phyloP scores from a whole-genome alignment of 768 basidiomycete species.

The Boletus coccyginus region DNA sequence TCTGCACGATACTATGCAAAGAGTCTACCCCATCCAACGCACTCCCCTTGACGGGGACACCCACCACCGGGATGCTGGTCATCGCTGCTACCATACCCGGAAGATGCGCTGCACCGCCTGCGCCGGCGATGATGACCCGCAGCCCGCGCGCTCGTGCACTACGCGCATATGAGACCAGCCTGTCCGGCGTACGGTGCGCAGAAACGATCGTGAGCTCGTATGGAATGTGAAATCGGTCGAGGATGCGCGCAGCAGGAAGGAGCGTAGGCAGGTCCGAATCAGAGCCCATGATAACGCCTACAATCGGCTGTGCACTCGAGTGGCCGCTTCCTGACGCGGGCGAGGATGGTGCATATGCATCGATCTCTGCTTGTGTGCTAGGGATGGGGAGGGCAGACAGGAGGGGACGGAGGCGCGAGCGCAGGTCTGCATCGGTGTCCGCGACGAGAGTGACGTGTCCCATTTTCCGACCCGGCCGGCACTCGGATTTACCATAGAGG shows the following conservation, averaged over 20 bases:
- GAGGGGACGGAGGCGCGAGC: constrained; percentile 66
- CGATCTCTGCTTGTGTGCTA: constrained; percentile 42
- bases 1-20: constrained; percentile 97
- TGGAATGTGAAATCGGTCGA: constrained; percentile 81
- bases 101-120: constrained; percentile 93
- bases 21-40: constrained; percentile 94
- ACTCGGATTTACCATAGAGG: constrained; percentile 92
- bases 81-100: constrained; percentile 98
- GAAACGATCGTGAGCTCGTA: constrained; percentile 96
- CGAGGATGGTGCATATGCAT: constrained; percentile 48
- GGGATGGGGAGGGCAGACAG: constrained; percentile 63
- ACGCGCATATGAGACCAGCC: constrained; percentile 80
- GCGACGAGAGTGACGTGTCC: constrained; percentile 93
- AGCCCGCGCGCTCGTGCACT: constrained; percentile 67
- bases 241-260: constrained; percentile 81
- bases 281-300: constrained; percentile 97
- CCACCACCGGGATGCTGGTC: constrained; percentile 89
- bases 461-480: constrained; percentile 92
- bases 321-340: constrained; percentile 46
- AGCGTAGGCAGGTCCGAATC: constrained; percentile 98
- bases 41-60: constrained; percentile 96
- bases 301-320: constrained; percentile 70
- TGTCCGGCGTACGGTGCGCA: constrained; percentile 90
- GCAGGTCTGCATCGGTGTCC: constrained; percentile 72
- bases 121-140: constrained; percentile 82